phyloP scores from a whole-genome alignment of 2,329 filamentous ascomycete species.

The Pseudodiploospora longispora region DNA sequence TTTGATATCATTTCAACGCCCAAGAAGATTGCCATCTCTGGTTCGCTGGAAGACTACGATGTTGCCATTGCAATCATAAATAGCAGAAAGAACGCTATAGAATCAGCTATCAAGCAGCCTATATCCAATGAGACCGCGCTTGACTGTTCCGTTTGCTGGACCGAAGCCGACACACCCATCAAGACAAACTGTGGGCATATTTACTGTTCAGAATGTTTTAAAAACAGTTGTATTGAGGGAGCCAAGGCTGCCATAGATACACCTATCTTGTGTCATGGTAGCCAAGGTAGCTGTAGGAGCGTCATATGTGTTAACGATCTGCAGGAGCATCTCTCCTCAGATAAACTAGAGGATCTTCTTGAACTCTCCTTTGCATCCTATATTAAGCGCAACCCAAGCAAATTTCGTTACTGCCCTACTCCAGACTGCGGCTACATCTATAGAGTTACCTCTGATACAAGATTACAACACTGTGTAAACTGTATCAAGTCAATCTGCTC shows the following conservation, averaged over 20 bases:
- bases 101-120: too few species aligned
- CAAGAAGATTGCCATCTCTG: slow-evolving; percentile 22
- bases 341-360: too few species aligned
- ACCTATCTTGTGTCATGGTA: slow-evolving; percentile 19
- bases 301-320: slow-evolving; percentile 16
- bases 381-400: slow-evolving; percentile 21
- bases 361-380: slow-evolving; percentile 27
- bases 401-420: slow-evolving; percentile 32
- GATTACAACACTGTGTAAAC: too few species aligned
- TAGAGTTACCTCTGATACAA: slow-evolving; percentile 16
- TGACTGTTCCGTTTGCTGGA: slow-evolving; percentile 29
- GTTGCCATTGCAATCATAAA: slow-evolving; percentile 2
- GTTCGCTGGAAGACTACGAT: slow-evolving; percentile 9
- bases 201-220: slow-evolving; percentile 36
- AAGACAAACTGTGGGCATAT: slow-evolving; percentile 28
- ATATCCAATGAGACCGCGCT: not conserved
- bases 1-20: slow-evolving; percentile 24
- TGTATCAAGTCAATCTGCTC: slow-evolving; percentile 29
- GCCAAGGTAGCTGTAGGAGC: slow-evolving; percentile 15
- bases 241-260: too few species aligned
- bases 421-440: slow-evolving; percentile 36
- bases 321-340: slow-evolving; percentile 23
- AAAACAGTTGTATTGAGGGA: slow-evolving; percentile 25
- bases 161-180: slow-evolving; percentile 25
- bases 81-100: not conserved